These are phyloP conservation scores for Cordyceps militaris DNA, from an alignment of 2,329 filamentous ascomycete genomes.

Conservation along the genomic window DNA sequence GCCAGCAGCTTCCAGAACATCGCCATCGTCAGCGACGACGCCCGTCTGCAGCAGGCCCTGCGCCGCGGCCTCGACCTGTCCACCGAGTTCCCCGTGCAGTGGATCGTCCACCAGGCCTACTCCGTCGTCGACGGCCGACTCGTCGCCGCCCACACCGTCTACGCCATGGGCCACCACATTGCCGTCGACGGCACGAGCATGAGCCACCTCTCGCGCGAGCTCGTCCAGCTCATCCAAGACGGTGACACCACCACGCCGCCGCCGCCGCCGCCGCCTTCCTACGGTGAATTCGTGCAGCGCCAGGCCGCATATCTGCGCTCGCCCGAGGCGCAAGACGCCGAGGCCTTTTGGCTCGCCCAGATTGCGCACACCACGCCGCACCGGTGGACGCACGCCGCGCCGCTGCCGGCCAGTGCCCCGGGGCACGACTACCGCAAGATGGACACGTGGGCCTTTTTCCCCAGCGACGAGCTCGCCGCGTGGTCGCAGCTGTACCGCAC, in stretches of 20 bases:
- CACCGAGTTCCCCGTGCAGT: background rate
- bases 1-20: background rate
- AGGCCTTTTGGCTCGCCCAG: background rate
- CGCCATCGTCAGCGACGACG: background rate
- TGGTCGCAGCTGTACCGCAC: background rate
- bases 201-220: conserved; percentile 13
- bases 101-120: background rate
- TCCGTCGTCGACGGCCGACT: background rate
- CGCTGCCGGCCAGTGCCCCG: background rate
- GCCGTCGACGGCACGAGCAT: conserved; percentile 15
- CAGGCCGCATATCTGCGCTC: background rate
- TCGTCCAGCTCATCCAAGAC: conserved; percentile 5
- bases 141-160: background rate
- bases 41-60: background rate
- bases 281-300: conserved; percentile 1
- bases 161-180: conserved; percentile 15
- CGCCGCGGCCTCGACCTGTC: background rate
- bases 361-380: background rate
- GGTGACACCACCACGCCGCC: background rate
- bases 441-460: background rate
- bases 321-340: background rate
- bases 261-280: background rate
- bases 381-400: background rate
- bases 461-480: background rate
- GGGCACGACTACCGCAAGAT: background rate